Evolutionary conservation across 1,284 basidiomycete species (phyloP), one percentile per base, ranked within the genome.

Genomic region (Schizophyllum commune): DNA sequence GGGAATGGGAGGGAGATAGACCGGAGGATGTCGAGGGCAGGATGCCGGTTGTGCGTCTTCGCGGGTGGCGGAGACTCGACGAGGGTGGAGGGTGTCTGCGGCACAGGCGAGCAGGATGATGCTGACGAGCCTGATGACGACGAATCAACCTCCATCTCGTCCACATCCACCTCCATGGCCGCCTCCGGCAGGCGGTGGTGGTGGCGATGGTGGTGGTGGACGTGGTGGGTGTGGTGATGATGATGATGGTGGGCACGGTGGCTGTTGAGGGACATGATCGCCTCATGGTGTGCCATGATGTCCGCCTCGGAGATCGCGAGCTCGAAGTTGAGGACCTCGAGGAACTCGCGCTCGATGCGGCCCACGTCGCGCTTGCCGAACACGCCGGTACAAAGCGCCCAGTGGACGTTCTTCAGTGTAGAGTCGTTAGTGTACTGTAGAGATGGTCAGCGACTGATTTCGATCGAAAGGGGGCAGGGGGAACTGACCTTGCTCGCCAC

Each of bases 301-400:
- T 64, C 60, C 7, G n/a, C 58, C 53, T 61, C 63, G 2, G 21
- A 0, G 7, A 64, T 60, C 19, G 58, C 58, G 4, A 83, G 73
- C 64, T 83, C 79, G 62, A 78, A 83, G 63, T 81, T 78, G 60
- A 83, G 75, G 20, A 84, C 82, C 59, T 82, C 79, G 58, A 83
- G 75, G 67, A 83, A 83, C 69, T 83, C 81, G 64, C 81, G 80
- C 68, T 83, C 82, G 61, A 83, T 82, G 61, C 81, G 77, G n/a
- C 80, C 81, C 15, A 83, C 73, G 62, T 84, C 82, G 33, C 80
- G 77, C 64, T 81, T 82, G 63, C 82, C 82, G 61, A 84, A 83
- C 17, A 83, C 77, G 20, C 81, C 80, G 0, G 82, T 83, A 68
- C 81, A 83, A 4, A 80, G 70, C 11, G 82, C 81, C 81, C 81